Evolutionary conservation across 2,329 filamentous ascomycete species (phyloP), one percentile per base, ranked within the genome.

Genomic region (Aspergillus floridensis): DNA sequence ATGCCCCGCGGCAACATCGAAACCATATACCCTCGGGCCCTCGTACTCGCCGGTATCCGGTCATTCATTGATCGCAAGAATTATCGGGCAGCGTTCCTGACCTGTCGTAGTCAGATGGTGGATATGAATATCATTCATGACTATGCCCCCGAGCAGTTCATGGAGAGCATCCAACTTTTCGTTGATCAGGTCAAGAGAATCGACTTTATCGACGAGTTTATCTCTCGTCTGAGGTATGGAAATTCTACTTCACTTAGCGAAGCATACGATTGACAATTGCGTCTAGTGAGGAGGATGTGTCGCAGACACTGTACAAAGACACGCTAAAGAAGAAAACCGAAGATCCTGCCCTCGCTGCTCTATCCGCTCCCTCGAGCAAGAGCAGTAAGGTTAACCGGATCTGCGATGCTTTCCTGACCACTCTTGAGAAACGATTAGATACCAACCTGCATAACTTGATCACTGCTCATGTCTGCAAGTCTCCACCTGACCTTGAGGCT

Each of bases 71-170:
- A 92, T 56, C 81, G 84, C 32, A 90, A 90, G 72, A 86, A 95
- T 68, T 99, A 97, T 70, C 86, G 84, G 52, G 86, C 85, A 54
- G 95, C 95, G 0, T 99, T 97, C 72, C 80, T 90, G 22, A 88
- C 92, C 63, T 98, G 95, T 72, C 87, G 95, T 53, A 93, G 88
- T 22, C 96, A 99, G 73, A 86, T 96, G 66, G 95, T 99, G 0
- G 95, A 99, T 70, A 93, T 98, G 89, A 99, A 99, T 70, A 93
- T 99, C 62, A 80, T 99, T 2, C 93, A 96, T 70, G 95, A 99
- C 70, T 91, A 98, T 76, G 87, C 87, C n/a, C 92, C 93, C 0
- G 82, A 87, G 41, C 90, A 96, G 66, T 97, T 99, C 72, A 82
- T 97, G 72, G 79, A 83, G 4, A 90, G 88, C 64, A 84, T 96